A percentile compares a stretch with the other conserved stretches of the same genome.
Conservation (phyloP, 2,329 filamentous ascomycete genomes). For the Septoria linicola region DNA sequence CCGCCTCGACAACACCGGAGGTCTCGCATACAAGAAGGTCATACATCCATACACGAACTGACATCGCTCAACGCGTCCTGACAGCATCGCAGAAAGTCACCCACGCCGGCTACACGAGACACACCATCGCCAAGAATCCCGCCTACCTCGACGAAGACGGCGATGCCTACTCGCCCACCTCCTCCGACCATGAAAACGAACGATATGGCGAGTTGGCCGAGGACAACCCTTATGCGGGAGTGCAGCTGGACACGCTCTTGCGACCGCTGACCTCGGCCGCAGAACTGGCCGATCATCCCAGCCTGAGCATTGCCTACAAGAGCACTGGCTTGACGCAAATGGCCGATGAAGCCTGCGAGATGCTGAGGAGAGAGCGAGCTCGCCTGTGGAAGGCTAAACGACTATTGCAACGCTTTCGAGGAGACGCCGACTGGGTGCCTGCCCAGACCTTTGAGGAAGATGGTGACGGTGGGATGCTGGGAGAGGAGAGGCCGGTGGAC, state of each 20-base stretch:
- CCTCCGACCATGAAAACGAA: slow-evolving; percentile 58
- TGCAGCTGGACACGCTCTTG: slow-evolving; percentile 52
- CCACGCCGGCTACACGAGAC: slow-evolving; percentile 69
- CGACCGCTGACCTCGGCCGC: slow-evolving; percentile 72
- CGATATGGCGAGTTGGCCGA: slow-evolving; percentile 62
- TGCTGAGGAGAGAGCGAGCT: slow-evolving; percentile 72
- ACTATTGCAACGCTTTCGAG: slow-evolving; percentile 69
- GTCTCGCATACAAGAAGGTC: slow-evolving; percentile 66
- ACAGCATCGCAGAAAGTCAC: slow-evolving; percentile 60
- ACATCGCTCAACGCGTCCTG: background rate
- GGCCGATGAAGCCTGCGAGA: slow-evolving; percentile 65
- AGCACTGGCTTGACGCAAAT: slow-evolving; percentile 72
- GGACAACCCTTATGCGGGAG: slow-evolving; percentile 69
- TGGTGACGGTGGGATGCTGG: slow-evolving; percentile 46
- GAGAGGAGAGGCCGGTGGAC: slow-evolving; percentile 18
- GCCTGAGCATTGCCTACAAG: slow-evolving; percentile 70
- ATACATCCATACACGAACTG: no score
- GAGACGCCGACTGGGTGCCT: slow-evolving; percentile 68
- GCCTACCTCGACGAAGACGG: slow-evolving; percentile 73
- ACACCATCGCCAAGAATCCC: slow-evolving; percentile 73
- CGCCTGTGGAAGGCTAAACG: slow-evolving; percentile 73
- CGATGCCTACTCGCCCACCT: slow-evolving; percentile 41
- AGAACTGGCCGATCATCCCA: slow-evolving; percentile 72
- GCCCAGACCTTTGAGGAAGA: slow-evolving; percentile 53
- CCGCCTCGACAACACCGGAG: slow-evolving; percentile 64